Conservation (phyloP, 2,329 filamentous ascomycete genomes). For the Fonsecaea pedrosoi region DNA sequence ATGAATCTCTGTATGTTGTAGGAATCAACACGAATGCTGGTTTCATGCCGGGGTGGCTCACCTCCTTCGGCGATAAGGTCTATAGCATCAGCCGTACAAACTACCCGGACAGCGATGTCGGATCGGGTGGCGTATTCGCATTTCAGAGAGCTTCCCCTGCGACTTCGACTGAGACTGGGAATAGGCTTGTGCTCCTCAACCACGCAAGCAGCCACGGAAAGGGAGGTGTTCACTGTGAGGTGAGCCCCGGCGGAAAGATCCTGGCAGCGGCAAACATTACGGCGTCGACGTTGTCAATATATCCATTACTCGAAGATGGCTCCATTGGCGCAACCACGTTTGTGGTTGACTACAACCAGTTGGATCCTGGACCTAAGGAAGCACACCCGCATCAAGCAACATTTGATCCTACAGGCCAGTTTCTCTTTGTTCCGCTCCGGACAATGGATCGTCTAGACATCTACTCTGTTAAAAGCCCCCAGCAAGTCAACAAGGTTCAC, state of each 20-base stretch:
- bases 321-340: conserved; percentile 16
- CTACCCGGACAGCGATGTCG: conserved; percentile 1
- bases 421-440: conserved; percentile 23
- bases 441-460: conserved; percentile 23
- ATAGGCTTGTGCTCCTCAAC: conserved; percentile 9
- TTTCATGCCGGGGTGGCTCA: conserved; percentile 24
- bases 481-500: conserved; percentile 12
- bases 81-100: conserved; percentile 26
- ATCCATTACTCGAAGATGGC: conserved; percentile 16
- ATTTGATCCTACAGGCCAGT: conserved; percentile 26
- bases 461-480: conserved; percentile 5
- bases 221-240: conserved; percentile 25
- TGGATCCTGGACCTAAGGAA: conserved; percentile 13
- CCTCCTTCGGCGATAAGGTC: conserved; percentile 15
- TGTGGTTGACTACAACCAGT: conserved; percentile 22
- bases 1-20: conserved; percentile 21
- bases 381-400: conserved; percentile 25
- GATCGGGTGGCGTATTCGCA: conserved; percentile 19
- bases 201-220: conserved; percentile 24
- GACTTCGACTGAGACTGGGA: neutral
- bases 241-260: conserved; percentile 17
- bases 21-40: conserved; percentile 21
- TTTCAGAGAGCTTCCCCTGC: conserved; percentile 1
- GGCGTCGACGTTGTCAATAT: conserved; percentile 23
- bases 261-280: conserved; percentile 21